Base-by-base conservation (phyloP, 768 basidiomycete species). In the Calocybe cyanea region DNA sequence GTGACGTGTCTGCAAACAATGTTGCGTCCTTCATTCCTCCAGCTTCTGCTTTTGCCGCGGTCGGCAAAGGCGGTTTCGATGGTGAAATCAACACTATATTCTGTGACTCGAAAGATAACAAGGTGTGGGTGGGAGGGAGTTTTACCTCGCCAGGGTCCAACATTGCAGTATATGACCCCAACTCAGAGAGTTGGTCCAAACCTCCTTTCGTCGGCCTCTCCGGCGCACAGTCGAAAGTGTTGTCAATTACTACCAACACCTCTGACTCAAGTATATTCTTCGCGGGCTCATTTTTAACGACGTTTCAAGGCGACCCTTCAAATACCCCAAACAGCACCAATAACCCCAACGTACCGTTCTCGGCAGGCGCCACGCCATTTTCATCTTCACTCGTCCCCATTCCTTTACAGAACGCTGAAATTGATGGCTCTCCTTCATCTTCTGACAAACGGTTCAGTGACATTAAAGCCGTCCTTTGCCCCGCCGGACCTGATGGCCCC, bases 381-480 rank as follows among this genome's bases (percentile, higher is more conserved):
- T 87, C 93, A 3, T 88, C 89, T 2, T 94, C 92, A 8, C 81
- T 96, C 39, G 91, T 93, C 30, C 87, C 89, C 14, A 69, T 92
- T 25, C 81, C 87, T 24, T 66, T 92, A 14, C 63, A 73, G 50
- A 73, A 73, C 15, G 80, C 83, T n/a, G 65, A 80, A 54, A 53
- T 76, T 25, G 55, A 66, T 43, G 82, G 76, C 14, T 78, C 77
- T 2, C 84, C 87, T 14, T 82, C 84, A 0, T 76, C 89, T 3
- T 62, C 72, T 3, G 68, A 83, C 41, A 32, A 76, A 0, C 72
- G 78, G 10, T 90, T 87, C 59, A 73, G 66, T 55, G 70, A 85
- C 47, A 78, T 92, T 43, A 60, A 71, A 40, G 78, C 73, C 56
- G 79, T 92, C 51, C 78, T 97, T 33, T 99, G 96, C 63, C 94